A percentile compares a stretch with the other conserved stretches of the same genome.
phyloP scores from a whole-genome alignment of 768 basidiomycete genomes.

The Termitomyces sp. region DNA sequence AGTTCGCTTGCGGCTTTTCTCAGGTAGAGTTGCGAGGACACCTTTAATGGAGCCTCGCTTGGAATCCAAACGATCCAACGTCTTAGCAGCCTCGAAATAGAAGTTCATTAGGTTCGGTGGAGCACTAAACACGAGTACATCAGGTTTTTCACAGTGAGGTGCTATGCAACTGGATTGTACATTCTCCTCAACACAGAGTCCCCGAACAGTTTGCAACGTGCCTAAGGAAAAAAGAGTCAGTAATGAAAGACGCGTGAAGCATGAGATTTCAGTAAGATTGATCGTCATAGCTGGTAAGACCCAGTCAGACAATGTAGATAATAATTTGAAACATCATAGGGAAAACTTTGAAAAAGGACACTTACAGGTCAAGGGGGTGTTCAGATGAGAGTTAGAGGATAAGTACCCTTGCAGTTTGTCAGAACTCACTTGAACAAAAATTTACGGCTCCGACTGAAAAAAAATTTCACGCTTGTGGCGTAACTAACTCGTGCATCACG shows the following conservation, averaged over 20 bases:
- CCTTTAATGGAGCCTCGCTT: slow-evolving; percentile 94
- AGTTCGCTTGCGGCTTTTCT: slow-evolving; percentile 73
- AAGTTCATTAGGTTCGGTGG: slow-evolving; percentile 72
- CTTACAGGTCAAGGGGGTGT: slow-evolving; percentile 1
- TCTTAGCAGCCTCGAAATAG: slow-evolving; percentile 86
- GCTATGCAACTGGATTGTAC: slow-evolving; percentile 20
- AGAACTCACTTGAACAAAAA: slow-evolving; percentile 1
- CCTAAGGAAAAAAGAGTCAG: slow-evolving; percentile 14
- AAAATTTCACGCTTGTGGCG: slow-evolving; percentile 21
- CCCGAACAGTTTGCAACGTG: neutral
- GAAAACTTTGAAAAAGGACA: slow-evolving; percentile 1
- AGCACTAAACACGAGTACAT: slow-evolving; percentile 31
- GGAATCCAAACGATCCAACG: slow-evolving; percentile 81
- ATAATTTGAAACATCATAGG: slow-evolving; percentile 58
- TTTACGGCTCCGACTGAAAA: slow-evolving; percentile 36
- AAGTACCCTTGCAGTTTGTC: neutral
- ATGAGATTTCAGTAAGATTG: slow-evolving; percentile 27
- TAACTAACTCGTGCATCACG: slow-evolving; percentile 9
- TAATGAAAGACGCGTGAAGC: neutral
- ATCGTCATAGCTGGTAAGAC: slow-evolving; percentile 51
- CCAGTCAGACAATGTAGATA: slow-evolving; percentile 94
- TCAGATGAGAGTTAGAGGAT: neutral
- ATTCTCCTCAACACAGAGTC: slow-evolving; percentile 12
- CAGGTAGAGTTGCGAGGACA: slow-evolving; percentile 67
- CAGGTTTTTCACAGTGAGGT: slow-evolving; percentile 15